Conservation (phyloP, 257 asterid genomes). For the Ophiorrhiza pumila region DNA sequence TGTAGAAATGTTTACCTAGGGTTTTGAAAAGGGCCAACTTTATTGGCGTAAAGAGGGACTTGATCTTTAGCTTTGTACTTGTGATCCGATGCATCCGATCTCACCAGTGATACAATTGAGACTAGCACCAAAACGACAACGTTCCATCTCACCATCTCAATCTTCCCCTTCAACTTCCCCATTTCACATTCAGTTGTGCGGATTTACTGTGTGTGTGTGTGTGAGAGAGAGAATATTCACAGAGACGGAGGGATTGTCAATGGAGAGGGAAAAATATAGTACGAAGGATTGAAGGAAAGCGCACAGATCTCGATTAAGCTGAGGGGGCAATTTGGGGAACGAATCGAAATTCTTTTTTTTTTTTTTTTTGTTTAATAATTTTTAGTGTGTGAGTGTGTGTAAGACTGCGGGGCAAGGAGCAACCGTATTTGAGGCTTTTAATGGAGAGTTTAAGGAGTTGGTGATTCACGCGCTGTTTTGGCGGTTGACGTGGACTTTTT, state of each 20-base stretch:
- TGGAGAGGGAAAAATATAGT: background rate
- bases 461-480: conserved; percentile 8
- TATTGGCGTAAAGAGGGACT: conserved; percentile 80
- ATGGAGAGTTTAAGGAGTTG: conserved; percentile 8
- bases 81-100: conserved; percentile 80
- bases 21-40: conserved; percentile 93
- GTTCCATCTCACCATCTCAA: conserved; percentile 13
- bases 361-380: too few relatives aligned
- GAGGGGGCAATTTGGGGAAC: conserved; percentile 1
- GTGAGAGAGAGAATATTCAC: too few relatives aligned
- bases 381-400: background rate
- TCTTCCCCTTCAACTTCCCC: conserved; percentile 19
- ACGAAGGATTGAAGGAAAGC: background rate
- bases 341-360: too few relatives aligned
- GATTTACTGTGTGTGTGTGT: conserved; percentile 1
- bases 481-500: conserved; percentile 4
- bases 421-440: background rate
- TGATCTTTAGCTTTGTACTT: conserved; percentile 61
- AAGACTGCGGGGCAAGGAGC: background rate
- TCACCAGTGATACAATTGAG: conserved; percentile 24
- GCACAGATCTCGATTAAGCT: conserved; percentile 33
- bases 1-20: conserved; percentile 45
- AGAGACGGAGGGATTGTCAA: too few relatives aligned
- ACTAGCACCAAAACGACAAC: conserved; percentile 30
- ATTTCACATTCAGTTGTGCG: conserved; percentile 16